Evolutionary conservation across 176 grass and related monocot species (phyloP).

Genomic region (Thalia dealbata): DNA sequence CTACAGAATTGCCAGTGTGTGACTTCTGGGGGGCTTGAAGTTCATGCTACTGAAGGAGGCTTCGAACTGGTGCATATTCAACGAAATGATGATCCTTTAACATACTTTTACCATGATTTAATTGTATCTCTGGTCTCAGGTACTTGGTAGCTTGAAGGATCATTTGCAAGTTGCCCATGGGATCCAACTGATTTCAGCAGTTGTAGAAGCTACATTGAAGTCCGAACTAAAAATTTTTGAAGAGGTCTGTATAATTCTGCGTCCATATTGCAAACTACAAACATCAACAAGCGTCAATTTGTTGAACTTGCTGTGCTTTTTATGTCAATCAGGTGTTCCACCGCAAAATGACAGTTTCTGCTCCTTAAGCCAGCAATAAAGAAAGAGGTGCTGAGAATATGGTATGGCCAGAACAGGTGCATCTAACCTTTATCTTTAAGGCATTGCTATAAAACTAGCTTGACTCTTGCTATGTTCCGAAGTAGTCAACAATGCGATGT

Average conservation of each 20-base stretch:
- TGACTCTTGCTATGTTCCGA: neutral
- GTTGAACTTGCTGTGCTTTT: neutral
- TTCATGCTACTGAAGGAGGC: conserved; percentile 2
- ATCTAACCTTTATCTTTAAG: neutral
- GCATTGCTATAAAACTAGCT: neutral
- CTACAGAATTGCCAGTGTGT: conserved; percentile 8
- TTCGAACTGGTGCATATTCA: conserved; percentile 2
- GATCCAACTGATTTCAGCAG: neutral
- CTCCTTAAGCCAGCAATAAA: neutral
- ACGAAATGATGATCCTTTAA: neutral
- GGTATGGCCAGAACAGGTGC: neutral
- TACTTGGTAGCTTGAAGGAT: neutral
- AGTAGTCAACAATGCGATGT: neutral
- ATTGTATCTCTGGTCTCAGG: neutral
- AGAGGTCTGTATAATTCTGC: neutral
- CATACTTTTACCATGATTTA: neutral
- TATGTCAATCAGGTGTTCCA: neutral
- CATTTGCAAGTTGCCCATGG: conserved; percentile 6
- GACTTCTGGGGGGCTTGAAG: conserved; percentile 1
- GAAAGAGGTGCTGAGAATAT: neutral
- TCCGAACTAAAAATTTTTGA: conserved; percentile 3
- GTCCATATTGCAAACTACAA: neutral
- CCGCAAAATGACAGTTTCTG: neutral
- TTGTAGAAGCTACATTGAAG: neutral
- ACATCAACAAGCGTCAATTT: neutral